Percentiles rank a stretch among this genome's conserved stretches.
These are phyloP conservation scores for Trichoderma parareesei DNA, from an alignment of 495 filamentous ascomycete genomes.

Conservation along the genomic window DNA sequence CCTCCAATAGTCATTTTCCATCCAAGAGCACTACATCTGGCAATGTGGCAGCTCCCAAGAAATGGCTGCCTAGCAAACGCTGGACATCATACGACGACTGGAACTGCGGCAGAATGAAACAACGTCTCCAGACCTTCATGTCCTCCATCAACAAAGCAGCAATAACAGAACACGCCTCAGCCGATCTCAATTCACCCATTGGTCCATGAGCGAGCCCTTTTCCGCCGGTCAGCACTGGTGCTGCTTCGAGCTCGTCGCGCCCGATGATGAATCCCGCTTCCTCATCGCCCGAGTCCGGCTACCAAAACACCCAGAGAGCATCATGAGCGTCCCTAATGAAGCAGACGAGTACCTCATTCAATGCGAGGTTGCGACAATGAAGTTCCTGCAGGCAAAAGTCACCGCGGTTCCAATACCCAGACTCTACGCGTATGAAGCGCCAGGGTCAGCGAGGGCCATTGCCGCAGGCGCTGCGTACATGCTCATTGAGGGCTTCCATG, in stretches of 20 bases:
- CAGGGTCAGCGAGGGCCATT: conserved; percentile 16
- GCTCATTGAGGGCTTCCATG: conserved; percentile 27
- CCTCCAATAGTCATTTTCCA: neutral
- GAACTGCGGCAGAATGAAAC: conserved; percentile 24
- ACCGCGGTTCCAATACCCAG: conserved; percentile 10
- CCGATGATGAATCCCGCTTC: conserved; percentile 13
- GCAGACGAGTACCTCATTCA: conserved; percentile 19
- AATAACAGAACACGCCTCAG: too few relatives aligned
- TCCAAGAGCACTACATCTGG: neutral
- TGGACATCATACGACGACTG: conserved; percentile 25
- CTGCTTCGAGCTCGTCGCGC: conserved; percentile 23
- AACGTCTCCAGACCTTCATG: conserved; percentile 20
- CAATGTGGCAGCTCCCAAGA: conserved; percentile 7
- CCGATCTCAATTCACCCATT: neutral
- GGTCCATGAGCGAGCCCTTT: conserved; percentile 25
- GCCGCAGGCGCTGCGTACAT: conserved; percentile 23
- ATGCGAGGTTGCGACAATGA: conserved; percentile 24
- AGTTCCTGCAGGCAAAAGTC: conserved; percentile 16
- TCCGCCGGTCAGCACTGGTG: conserved; percentile 25
- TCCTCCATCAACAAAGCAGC: conserved; percentile 12
- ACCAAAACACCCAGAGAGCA: too few relatives aligned
- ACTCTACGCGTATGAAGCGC: conserved; percentile 20
- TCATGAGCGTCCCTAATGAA: conserved; percentile 9
- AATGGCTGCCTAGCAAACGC: conserved; percentile 17
- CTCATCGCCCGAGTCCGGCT: too few relatives aligned